Percentiles rank a stretch among this genome's conserved stretches.
phyloP scores from a whole-genome alignment of 2,329 filamentous ascomycete species.

The Fusarium circinatum region DNA sequence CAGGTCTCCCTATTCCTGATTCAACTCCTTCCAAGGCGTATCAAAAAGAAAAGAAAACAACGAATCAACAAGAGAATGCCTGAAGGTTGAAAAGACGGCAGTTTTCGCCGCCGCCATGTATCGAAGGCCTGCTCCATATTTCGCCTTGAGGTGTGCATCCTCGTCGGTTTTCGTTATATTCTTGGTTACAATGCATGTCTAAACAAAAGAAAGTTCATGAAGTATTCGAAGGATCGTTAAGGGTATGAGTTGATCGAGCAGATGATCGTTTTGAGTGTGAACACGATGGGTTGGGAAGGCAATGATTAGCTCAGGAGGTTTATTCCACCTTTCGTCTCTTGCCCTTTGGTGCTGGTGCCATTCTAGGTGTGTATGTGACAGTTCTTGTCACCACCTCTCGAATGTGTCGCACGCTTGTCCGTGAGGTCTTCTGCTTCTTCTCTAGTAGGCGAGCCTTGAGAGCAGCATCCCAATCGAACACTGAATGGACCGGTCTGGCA shows the following conservation, averaged over 20 bases:
- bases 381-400: conserved; percentile 94
- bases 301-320: conserved; percentile 7
- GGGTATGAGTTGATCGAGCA: conserved; percentile 8
- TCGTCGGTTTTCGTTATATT: conserved; percentile 35
- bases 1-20: conserved; percentile 28
- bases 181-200: conserved; percentile 37
- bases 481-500: conserved; percentile 71
- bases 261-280: conserved; percentile 13
- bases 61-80: conserved; percentile 24
- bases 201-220: conserved; percentile 44
- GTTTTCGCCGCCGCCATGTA: conserved; percentile 15
- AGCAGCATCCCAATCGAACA: conserved; percentile 82
- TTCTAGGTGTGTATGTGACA: conserved; percentile 86
- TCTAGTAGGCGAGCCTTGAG: conserved; percentile 74
- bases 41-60: conserved; percentile 8
- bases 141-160: conserved; percentile 24
- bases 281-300: neutral
- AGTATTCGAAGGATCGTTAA: conserved; percentile 38
- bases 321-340: conserved; percentile 82
- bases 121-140: conserved; percentile 26
- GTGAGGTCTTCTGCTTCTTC: conserved; percentile 65
- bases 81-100: conserved; percentile 25
- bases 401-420: conserved; percentile 75
- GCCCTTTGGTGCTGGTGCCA: conserved; percentile 90
- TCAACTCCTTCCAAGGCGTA: conserved; percentile 32